Percentiles rank a stretch among this genome's conserved stretches.
Evolutionary conservation across 108 stramenopile species (phyloP).

Genomic region (Cyclotella atomus): DNA sequence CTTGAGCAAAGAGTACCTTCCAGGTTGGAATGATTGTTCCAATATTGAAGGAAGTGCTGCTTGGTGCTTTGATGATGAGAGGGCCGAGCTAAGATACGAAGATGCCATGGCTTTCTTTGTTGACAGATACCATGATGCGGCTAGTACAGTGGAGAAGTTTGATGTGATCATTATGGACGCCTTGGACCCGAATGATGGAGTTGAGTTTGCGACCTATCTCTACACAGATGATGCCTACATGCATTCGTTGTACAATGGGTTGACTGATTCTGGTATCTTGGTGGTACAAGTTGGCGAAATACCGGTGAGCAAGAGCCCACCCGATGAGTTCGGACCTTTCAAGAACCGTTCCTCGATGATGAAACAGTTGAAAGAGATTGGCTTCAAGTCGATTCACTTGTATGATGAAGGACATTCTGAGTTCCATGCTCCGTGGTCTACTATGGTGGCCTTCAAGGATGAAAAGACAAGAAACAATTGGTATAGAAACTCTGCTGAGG

Average conservation of each 20-base stretch:
- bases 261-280: constrained; percentile 61
- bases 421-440: constrained; percentile 64
- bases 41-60: constrained; percentile 46
- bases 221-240: constrained; percentile 52
- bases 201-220: constrained; percentile 50
- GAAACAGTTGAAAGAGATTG: constrained; percentile 46
- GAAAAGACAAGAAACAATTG: constrained; percentile 47
- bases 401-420: constrained; percentile 60
- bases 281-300: constrained; percentile 71
- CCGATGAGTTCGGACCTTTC: constrained; percentile 53
- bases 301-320: constrained; percentile 27
- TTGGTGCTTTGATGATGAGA: constrained; percentile 75
- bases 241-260: constrained; percentile 54
- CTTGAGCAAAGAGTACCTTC: constrained; percentile 68
- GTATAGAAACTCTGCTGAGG: constrained; percentile 59
- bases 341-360: constrained; percentile 54
- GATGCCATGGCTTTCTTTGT: constrained; percentile 71
- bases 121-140: constrained; percentile 37
- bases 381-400: constrained; percentile 57
- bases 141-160: constrained; percentile 32
- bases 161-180: constrained; percentile 65
- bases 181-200: constrained; percentile 53
- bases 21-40: constrained; percentile 70
- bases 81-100: constrained; percentile 48
- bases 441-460: constrained; percentile 62